phyloP scores from a whole-genome alignment of 2,329 filamentous ascomycete species.

The Talaromyces sp. region DNA sequence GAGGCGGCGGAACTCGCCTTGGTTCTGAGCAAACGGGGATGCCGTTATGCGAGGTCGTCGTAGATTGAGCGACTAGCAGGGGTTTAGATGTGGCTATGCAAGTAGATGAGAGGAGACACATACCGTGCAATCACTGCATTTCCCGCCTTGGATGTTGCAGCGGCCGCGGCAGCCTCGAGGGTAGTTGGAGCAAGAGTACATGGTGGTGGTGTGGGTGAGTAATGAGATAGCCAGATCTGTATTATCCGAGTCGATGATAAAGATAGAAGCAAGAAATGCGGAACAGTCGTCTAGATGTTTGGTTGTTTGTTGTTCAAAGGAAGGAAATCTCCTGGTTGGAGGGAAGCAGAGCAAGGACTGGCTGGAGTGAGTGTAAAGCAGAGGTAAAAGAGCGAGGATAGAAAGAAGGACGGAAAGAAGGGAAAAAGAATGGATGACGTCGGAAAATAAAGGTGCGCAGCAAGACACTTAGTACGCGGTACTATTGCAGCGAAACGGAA shows the following conservation, averaged over 20 bases:
- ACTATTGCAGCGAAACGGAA: not conserved
- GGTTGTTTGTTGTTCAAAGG: not conserved
- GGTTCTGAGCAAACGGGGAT: constrained; percentile 19
- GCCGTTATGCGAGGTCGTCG: constrained; percentile 15
- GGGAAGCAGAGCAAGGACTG: constrained; percentile 4
- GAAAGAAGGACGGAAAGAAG: constrained; percentile 20
- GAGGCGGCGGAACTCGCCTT: constrained; percentile 16
- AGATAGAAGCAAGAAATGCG: not conserved
- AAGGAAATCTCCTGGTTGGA: constrained; percentile 14
- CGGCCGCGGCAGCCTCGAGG: constrained; percentile 48
- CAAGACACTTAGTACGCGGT: constrained; percentile 24
- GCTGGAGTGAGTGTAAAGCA: constrained; percentile 1
- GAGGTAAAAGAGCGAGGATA: constrained; percentile 7
- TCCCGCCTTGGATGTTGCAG: constrained; percentile 42
- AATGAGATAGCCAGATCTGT: constrained; percentile 12
- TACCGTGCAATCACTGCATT: constrained; percentile 47
- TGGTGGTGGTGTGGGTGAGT: constrained; percentile 20
- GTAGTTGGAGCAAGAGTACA: constrained; percentile 50
- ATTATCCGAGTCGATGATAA: not conserved
- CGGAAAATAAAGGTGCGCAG: constrained; percentile 19
- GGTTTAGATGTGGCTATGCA: not conserved
- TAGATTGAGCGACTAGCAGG: constrained; percentile 17
- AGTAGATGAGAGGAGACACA: constrained; percentile 22
- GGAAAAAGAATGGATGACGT: constrained; percentile 21
- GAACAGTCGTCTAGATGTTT: constrained; percentile 10